Base-by-base conservation (phyloP, 1,284 basidiomycete species). In the Coriolopsis trogii region DNA sequence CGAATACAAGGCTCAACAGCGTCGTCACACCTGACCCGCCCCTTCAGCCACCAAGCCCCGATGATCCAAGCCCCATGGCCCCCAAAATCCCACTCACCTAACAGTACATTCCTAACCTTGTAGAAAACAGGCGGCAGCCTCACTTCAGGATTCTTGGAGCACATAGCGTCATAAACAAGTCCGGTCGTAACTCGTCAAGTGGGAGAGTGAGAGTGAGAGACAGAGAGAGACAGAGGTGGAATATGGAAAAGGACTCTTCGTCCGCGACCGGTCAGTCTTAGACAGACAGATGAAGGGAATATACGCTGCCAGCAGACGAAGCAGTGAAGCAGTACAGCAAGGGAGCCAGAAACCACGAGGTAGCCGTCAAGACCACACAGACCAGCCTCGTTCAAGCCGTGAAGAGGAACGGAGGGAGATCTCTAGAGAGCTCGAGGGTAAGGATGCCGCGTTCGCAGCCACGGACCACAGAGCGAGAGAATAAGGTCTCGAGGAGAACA, bases 81-180 rank as follows among this genome's bases (percentile, higher is more conserved):
- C n/a, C n/a, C n/a, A n/a, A n/a, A n/a, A n/a, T n/a, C n/a, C n/a
- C 18, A 68, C 78, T 54, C 47, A 80, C 78, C 59, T 61, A 78
- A 79, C n/a, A n/a, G n/a, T n/a, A n/a, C n/a, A n/a, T n/a, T n/a
- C n/a, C n/a, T n/a, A n/a, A n/a, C n/a, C n/a, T n/a, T n/a, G n/a
- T n/a, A n/a, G n/a, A n/a, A n/a, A n/a, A n/a, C n/a, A n/a, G n/a
- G n/a, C n/a, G n/a, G n/a, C n/a, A n/a, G n/a, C n/a, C n/a, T n/a
- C n/a, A n/a, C n/a, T n/a, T n/a, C n/a, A n/a, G n/a, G n/a, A n/a
- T n/a, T n/a, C n/a, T n/a, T n/a, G n/a, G n/a, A n/a, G n/a, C n/a
- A n/a, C n/a, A n/a, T n/a, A n/a, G n/a, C 37, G 43, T 46, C 43
- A 44, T 50, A 41, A 40, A n/a, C n/a, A n/a, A n/a, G n/a, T n/a